Conservation (phyloP, 805 yeast species). For the Teunomyces tritomae region DNA sequence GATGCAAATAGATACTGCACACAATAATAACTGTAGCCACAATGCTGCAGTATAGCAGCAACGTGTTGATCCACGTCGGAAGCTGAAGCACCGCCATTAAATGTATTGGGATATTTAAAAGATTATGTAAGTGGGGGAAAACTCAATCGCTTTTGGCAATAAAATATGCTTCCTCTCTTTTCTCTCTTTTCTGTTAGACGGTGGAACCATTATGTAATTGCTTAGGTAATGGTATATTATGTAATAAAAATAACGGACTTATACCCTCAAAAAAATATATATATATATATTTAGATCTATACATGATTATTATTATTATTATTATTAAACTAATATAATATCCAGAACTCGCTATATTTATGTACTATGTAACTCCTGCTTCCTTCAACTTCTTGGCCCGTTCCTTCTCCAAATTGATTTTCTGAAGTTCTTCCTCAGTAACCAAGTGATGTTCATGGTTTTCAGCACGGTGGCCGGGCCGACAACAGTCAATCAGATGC, state of each 20-base stretch:
- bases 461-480: conserved; percentile 6
- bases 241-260: neutral
- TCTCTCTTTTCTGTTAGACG: no score
- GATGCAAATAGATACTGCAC: conserved; percentile 30
- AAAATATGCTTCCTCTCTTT: no score
- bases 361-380: conserved; percentile 8
- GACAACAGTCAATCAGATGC: conserved; percentile 34
- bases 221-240: neutral
- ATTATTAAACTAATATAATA: no score
- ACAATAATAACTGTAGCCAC: conserved; percentile 22
- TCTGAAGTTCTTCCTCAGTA: conserved; percentile 59
- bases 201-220: neutral
- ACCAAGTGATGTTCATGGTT: conserved; percentile 66
- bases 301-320: no score
- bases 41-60: conserved; percentile 20
- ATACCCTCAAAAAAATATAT: no score
- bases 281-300: no score
- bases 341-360: neutral
- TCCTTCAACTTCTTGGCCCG: conserved; percentile 8
- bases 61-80: conserved; percentile 19
- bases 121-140: no score
- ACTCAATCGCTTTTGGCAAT: no score
- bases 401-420: conserved; percentile 31
- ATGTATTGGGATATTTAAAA: no score
- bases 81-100: conserved; percentile 6